Percentiles rank a stretch among this genome's conserved stretches.
These are phyloP conservation scores for Penicillium chermesinum DNA, from an alignment of 495 filamentous ascomycete species.

Conservation along the genomic window DNA sequence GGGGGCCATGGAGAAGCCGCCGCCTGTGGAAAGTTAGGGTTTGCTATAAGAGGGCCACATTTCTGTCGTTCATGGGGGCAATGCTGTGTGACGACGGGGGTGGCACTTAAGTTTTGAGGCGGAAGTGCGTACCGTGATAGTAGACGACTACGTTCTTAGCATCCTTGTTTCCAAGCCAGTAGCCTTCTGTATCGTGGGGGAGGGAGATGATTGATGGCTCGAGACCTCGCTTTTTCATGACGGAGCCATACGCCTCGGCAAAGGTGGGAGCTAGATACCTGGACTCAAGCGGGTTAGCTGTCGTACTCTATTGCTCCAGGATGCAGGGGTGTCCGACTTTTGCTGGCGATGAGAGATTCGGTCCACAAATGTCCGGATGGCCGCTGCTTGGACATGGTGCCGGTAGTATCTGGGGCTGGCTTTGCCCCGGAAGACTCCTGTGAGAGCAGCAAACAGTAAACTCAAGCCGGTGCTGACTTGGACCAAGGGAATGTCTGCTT, in stretches of 20 bases:
- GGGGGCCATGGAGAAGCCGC: constrained; percentile 51
- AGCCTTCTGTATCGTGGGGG: constrained; percentile 45
- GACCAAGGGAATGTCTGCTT: constrained; percentile 21
- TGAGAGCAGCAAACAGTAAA: constrained; percentile 27
- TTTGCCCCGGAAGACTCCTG: constrained; percentile 36
- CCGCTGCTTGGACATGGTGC: constrained; percentile 29
- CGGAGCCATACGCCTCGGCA: constrained; percentile 39
- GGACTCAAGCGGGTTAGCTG: background rate
- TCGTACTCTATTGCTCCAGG: background rate
- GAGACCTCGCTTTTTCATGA: constrained; percentile 42
- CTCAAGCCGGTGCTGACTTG: constrained; percentile 17
- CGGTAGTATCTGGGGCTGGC: constrained; percentile 26
- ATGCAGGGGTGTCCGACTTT: constrained; percentile 24
- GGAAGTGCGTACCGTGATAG: constrained; percentile 47
- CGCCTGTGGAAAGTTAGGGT: constrained; percentile 37
- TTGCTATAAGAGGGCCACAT: no score
- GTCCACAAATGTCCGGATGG: constrained; percentile 19
- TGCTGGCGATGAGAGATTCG: constrained; percentile 25
- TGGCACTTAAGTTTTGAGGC: no score
- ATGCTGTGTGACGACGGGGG: no score
- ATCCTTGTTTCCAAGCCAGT: constrained; percentile 54
- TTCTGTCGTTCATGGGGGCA: no score
- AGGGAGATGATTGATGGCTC: constrained; percentile 45
- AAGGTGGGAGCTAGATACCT: constrained; percentile 36
- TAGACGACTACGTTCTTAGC: constrained; percentile 55